phyloP scores from a whole-genome alignment of 441 rosid genomes.

The Euphorbia celastroides region DNA sequence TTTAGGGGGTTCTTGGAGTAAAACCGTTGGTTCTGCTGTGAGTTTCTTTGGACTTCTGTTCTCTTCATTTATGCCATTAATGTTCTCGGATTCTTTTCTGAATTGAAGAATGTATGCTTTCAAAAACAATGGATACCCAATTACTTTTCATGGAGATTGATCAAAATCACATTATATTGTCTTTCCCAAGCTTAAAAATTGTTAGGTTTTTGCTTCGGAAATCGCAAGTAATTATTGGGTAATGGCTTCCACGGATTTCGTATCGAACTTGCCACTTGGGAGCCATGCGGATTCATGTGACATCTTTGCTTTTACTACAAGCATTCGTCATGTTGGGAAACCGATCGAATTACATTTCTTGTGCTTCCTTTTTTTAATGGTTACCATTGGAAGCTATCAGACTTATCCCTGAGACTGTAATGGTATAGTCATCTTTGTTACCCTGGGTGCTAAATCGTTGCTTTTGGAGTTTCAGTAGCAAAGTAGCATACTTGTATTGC shows the following conservation, averaged over 20 bases:
- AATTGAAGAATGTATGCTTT: neutral
- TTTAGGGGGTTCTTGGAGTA: conserved; percentile 94
- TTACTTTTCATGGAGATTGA: neutral
- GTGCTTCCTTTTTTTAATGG: neutral
- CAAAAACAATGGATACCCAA: neutral
- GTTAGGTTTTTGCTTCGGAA: too few species aligned
- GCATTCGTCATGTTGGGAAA: neutral
- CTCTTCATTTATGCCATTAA: neutral
- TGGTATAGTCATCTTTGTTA: neutral
- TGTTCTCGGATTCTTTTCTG: neutral
- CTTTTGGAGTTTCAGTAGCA: too few species aligned
- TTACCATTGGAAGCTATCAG: too few species aligned
- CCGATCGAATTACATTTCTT: neutral
- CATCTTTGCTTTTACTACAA: neutral
- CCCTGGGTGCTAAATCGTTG: neutral
- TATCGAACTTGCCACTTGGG: too few species aligned
- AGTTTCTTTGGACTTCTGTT: conserved; percentile 23
- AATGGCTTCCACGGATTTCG: neutral
- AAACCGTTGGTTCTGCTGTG: conserved; percentile 29
- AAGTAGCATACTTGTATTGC: neutral
- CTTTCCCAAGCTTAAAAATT: neutral
- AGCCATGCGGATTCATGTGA: neutral
- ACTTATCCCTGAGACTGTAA: too few species aligned
- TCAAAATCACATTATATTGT: too few species aligned
- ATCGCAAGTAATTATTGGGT: too few species aligned